Percentiles rank a stretch among this genome's conserved stretches.
Conservation (phyloP, 768 basidiomycete species). For the Aureoboletus auriporus region DNA sequence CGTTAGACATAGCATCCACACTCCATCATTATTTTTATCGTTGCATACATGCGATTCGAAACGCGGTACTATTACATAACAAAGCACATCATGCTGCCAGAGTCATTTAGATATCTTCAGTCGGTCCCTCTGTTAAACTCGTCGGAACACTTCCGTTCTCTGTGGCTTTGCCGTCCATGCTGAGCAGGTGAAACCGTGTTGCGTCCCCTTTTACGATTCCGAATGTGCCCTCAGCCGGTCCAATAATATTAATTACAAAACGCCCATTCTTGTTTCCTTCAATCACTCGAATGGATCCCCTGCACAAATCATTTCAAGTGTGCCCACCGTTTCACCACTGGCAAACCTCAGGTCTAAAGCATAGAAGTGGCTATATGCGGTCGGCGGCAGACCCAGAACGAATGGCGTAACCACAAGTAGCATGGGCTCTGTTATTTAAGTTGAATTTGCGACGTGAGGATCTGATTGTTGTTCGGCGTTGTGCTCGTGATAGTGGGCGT, state of each 20-base stretch:
- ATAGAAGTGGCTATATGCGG: no score
- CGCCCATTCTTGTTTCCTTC: no score
- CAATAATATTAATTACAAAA: constrained; percentile 78
- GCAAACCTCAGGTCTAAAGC: no score
- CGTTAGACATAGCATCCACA: constrained; percentile 16
- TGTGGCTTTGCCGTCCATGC: constrained; percentile 70
- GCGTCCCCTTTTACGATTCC: constrained; percentile 83
- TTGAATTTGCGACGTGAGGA: no score
- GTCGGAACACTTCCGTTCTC: constrained; percentile 37
- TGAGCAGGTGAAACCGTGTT: constrained; percentile 69
- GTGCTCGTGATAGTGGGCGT: no score
- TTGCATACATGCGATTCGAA: constrained; percentile 1
- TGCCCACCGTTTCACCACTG: no score
- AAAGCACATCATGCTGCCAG: constrained; percentile 46
- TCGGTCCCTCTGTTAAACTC: constrained; percentile 20
- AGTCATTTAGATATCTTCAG: constrained; percentile 87
- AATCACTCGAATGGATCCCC: no score
- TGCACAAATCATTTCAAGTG: no score
- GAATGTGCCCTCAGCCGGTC: constrained; percentile 68
- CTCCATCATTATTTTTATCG: constrained; percentile 22
- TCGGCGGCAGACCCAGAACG: no score
- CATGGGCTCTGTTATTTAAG: no score
- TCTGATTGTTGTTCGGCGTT: no score
- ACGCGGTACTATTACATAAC: constrained; percentile 4
- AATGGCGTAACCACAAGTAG: no score